Conservation (phyloP, 1,284 basidiomycete genomes). For the Rugosomyces carneus region DNA sequence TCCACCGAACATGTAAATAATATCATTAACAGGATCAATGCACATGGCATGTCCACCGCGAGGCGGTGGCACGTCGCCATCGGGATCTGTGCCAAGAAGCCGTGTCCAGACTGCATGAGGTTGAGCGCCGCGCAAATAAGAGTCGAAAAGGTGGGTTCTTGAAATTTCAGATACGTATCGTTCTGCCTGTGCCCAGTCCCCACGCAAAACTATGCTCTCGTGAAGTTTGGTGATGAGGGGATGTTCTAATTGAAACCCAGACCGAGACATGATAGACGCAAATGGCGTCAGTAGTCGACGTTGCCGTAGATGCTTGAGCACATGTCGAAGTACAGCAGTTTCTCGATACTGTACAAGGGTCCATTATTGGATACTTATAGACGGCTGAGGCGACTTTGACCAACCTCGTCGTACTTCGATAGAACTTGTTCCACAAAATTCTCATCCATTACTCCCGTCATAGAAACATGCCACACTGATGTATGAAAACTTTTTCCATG, state of each 20-base stretch:
- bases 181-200: constrained; percentile 60
- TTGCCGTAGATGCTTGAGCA: constrained; percentile 77
- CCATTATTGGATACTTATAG: constrained; percentile 7
- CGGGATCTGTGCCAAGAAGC: constrained; percentile 48
- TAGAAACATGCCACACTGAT: constrained; percentile 68
- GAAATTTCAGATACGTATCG: constrained; percentile 44
- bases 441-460: constrained; percentile 53
- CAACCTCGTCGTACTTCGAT: constrained; percentile 54
- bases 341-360: constrained; percentile 51
- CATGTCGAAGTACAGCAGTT: constrained; percentile 54
- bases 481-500: constrained; percentile 68
- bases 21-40: constrained; percentile 57
- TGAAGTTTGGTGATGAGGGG: constrained; percentile 66
- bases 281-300: constrained; percentile 67
- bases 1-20: constrained; percentile 76
- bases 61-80: constrained; percentile 56
- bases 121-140: constrained; percentile 50
- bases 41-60: constrained; percentile 83
- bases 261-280: constrained; percentile 50
- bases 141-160: constrained; percentile 49
- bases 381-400: constrained; percentile 15
- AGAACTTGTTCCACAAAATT: constrained; percentile 48
- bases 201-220: constrained; percentile 58
- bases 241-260: constrained; percentile 60
- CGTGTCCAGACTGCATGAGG: constrained; percentile 55